Base-by-base conservation (phyloP, 179 eudicot species). In the Silene vulgaris region DNA sequence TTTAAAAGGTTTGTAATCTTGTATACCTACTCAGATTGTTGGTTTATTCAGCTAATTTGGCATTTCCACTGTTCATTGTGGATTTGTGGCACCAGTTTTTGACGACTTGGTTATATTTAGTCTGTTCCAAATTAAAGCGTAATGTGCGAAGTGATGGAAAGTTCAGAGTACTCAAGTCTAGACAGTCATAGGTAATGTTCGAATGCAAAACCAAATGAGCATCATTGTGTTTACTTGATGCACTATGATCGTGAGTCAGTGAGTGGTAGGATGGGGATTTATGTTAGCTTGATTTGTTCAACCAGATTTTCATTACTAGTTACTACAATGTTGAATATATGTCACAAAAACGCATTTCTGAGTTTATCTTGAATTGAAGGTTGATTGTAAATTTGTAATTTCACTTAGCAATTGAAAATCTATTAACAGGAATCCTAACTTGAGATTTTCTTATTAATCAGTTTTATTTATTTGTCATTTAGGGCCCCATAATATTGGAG, bases 401-500 rank as follows among this genome's bases (percentile, higher is more conserved):
- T 40, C 12, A 20, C 61, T 1, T 71, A 21, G 40, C 21, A 52
- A 20, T 50, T 50, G 40, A 71, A 48, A 32, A 37, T 37, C 20
- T 69, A 32, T 54, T 12, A 59, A 3, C 77, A 4, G 21, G 45
- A 16, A 23, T 65, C 21, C 12, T 63, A 62, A 32, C 60, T 59
- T 2, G 75, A 29, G 62, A 78, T 12, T 23, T 73, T 19, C 68
- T 37, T 26, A 17, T 40, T 19, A 21, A 73, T 67, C n/a, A 16
- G 35, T 9, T 59, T 70, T 48, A 50, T 80, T 68, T 3, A 7
- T 70, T 66, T 26, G 63, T 71, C 63, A 19, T 70, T 40, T 67
- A 94, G 98, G 98, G 32, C 82, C 89, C 66, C 98, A 94, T 75
- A 94, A 91, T 81, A 87, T 94, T 83, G 98, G 97, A 68, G 84